phyloP scores from a whole-genome alignment of 768 basidiomycete species.

The Imleria badia region DNA sequence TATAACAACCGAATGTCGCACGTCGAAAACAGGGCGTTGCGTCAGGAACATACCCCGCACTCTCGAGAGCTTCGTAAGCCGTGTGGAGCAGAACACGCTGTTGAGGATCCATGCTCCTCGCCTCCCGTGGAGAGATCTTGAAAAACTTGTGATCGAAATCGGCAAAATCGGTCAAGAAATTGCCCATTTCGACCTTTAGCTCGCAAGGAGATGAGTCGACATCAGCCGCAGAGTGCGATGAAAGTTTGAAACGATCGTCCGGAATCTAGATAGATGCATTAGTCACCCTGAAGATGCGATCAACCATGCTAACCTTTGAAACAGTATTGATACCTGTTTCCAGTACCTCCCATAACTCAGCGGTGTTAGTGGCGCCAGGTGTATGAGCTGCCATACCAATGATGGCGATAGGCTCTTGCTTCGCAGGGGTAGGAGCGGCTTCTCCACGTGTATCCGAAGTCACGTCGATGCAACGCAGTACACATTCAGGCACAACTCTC shows the following conservation, averaged over 20 bases:
- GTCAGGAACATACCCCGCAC: conserved; percentile 67
- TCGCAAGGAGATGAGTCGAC: conserved; percentile 35
- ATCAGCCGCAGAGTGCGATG: conserved; percentile 34
- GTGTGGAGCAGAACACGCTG: conserved; percentile 67
- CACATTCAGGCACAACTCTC: conserved; percentile 28
- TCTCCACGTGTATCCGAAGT: conserved; percentile 7
- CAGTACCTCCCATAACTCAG: conserved; percentile 59
- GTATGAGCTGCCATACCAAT: conserved; percentile 66
- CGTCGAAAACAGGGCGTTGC: conserved; percentile 51
- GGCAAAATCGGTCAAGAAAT: conserved; percentile 58
- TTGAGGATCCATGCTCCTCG: conserved; percentile 75
- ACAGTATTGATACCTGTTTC: conserved; percentile 56
- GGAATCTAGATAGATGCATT: conserved; percentile 51
- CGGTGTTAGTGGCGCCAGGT: conserved; percentile 47
- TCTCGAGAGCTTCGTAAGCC: conserved; percentile 67
- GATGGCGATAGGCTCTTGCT: conserved; percentile 61
- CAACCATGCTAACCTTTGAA: conserved; percentile 44
- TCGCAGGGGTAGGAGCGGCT: conserved; percentile 6
- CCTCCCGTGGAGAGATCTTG: conserved; percentile 72
- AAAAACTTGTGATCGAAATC: conserved; percentile 73
- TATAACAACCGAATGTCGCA: conserved; percentile 59
- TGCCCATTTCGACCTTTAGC: conserved; percentile 56
- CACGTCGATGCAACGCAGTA: conserved; percentile 17
- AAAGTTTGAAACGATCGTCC: conserved; percentile 50
- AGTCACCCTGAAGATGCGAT: not conserved